phyloP scores from a whole-genome alignment of 2,329 filamentous ascomycete species.

The Alternaria arbusti region DNA sequence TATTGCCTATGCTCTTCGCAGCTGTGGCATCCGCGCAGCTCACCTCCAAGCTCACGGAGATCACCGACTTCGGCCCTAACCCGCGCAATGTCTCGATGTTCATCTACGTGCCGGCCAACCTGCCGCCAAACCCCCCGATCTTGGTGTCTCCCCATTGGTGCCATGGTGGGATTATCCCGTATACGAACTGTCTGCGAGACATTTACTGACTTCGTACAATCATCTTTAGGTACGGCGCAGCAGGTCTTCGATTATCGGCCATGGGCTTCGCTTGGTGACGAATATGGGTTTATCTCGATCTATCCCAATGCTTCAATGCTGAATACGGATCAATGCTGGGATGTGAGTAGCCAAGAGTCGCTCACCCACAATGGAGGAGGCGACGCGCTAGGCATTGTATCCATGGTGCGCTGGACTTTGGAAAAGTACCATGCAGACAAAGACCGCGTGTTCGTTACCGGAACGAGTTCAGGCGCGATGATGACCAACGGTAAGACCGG shows the following conservation, averaged over 20 bases:
- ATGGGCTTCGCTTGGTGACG: constrained; percentile 39
- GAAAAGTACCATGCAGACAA: constrained; percentile 37
- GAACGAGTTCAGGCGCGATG: constrained; percentile 46
- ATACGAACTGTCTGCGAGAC: background rate
- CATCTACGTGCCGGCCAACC: constrained; percentile 42
- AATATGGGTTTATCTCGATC: constrained; percentile 45
- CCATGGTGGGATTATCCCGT: constrained; percentile 20
- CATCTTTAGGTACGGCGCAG: constrained; percentile 23
- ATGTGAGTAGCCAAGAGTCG: constrained; percentile 42
- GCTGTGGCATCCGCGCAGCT: constrained; percentile 27
- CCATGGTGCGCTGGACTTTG: constrained; percentile 39
- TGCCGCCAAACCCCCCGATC: constrained; percentile 37
- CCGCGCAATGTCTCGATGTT: constrained; percentile 42
- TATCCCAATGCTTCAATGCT: constrained; percentile 35
- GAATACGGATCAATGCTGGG: constrained; percentile 45
- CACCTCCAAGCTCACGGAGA: constrained; percentile 35
- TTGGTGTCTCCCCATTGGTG: constrained; percentile 45
- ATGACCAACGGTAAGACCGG: constrained; percentile 33
- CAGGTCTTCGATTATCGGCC: constrained; percentile 36
- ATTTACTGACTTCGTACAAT: background rate
- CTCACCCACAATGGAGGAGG: constrained; percentile 43
- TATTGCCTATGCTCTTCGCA: constrained; percentile 18
- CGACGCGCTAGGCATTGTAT: constrained; percentile 42
- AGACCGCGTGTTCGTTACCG: constrained; percentile 41
- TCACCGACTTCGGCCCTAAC: constrained; percentile 41